Evolutionary conservation across 345 rosid species (phyloP), one percentile per base, ranked within the genome.

Genomic region (Clausena lansium): DNA sequence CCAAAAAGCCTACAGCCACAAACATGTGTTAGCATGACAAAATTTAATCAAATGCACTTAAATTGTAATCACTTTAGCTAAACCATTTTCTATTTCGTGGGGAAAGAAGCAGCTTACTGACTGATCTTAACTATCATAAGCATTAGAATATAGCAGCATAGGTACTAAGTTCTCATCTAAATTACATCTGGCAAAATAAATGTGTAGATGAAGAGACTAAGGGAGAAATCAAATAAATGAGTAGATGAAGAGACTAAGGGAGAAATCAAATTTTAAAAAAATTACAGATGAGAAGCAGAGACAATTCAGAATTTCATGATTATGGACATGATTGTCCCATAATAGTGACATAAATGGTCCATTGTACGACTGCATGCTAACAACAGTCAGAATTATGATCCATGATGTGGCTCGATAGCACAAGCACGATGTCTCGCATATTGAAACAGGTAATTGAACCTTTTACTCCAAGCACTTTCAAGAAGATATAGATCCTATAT

Each of bases 1-100:
- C 97, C 92, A 82, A 96, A 86, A 78, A 96, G 88, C 92, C 99
- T 96, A 82, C 27, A 77, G 64, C 52, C 83, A 70, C 45, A 70
- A 71, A 71, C 55, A 33, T 28, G 22, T 47, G 39, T 30, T 9
- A 52, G 54, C 24, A 78, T 58, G 41, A 60, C 17, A 24, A n/a
- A 36, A 2, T 63, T 2, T 22, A 10, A 45, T 3, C 50, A 45
- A 45, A 45, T 45, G 3, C 50, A 38, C 20, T 50, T 17, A 57
- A 71, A 11, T 32, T 70, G 17, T 24, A 47, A 58, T 11, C 24
- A 17, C 25, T 35, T 72, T 41, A 7, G n/a, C 72, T 69, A 69
- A n/a, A 47, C 47, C 65, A 47, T 14, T 57, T 35, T 19, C 52
- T 14, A 36, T 58, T 58, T 11, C 27, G 19, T 25, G 27, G 2